phyloP scores from a whole-genome alignment of 345 rosid genomes.

The Syzygium aqueum region DNA sequence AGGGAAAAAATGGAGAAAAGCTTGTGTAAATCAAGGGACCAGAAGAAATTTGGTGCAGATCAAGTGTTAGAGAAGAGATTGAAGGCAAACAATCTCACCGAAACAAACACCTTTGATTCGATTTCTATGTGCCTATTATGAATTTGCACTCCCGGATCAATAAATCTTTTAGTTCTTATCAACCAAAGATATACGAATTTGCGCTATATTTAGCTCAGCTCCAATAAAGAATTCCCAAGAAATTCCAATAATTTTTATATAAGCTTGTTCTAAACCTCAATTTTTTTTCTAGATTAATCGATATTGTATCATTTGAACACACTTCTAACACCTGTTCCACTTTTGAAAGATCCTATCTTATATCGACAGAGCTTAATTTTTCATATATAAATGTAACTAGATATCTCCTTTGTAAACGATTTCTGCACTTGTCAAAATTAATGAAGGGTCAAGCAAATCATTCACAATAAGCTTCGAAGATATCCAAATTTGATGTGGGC shows the following conservation, averaged over 20 bases:
- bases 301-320: neutral
- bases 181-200: neutral
- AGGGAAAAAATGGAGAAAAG: no score
- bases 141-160: neutral
- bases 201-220: neutral
- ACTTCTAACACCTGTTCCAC: neutral
- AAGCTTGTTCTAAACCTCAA: neutral
- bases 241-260: neutral
- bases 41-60: no score
- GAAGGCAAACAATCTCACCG: no score
- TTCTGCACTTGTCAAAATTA: neutral
- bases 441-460: neutral
- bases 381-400: neutral
- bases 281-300: neutral
- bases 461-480: neutral
- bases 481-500: neutral
- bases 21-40: no score
- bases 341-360: neutral
- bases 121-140: neutral
- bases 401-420: neutral
- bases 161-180: neutral
- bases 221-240: neutral
- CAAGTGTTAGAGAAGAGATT: no score
- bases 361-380: neutral
- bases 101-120: no score